phyloP scores from a whole-genome alignment of 2,329 filamentous ascomycete species.

The Pyrenochaeta sp. region DNA sequence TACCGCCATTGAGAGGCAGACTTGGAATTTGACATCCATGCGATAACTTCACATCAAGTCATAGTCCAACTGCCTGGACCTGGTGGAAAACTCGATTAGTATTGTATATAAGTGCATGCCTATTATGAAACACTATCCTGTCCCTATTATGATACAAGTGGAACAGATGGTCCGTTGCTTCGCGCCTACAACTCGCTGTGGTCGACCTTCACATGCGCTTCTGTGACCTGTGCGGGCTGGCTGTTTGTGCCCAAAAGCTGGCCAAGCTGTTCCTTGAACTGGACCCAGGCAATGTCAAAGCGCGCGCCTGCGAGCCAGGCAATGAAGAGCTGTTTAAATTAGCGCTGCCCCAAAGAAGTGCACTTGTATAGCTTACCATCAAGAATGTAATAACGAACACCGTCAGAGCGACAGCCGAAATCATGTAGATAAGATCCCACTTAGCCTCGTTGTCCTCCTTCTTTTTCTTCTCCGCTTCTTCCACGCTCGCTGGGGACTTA shows the following conservation, averaged over 20 bases:
- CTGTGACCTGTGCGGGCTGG: constrained; percentile 18
- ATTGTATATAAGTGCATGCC: constrained; percentile 24
- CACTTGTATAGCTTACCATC: constrained; percentile 71
- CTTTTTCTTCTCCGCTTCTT: constrained; percentile 65
- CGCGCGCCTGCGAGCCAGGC: constrained; percentile 84
- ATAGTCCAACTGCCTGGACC: neutral
- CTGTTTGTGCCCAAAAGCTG: constrained; percentile 39
- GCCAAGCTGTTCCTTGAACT: constrained; percentile 61
- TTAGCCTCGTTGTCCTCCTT: constrained; percentile 61
- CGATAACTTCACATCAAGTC: constrained; percentile 55
- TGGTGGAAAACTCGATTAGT: constrained; percentile 32
- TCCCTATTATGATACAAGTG: constrained; percentile 42
- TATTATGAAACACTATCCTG: constrained; percentile 16
- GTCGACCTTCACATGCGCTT: constrained; percentile 31
- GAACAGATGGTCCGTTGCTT: constrained; percentile 19
- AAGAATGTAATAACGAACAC: constrained; percentile 73
- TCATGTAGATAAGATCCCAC: constrained; percentile 68
- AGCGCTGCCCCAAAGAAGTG: constrained; percentile 12
- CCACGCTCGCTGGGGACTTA: constrained; percentile 49
- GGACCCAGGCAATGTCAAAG: constrained; percentile 73
- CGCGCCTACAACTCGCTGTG: constrained; percentile 53
- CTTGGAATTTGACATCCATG: constrained; percentile 99
- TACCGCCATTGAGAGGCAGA: constrained; percentile 79
- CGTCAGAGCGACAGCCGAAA: constrained; percentile 70
- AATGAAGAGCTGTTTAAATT: constrained; percentile 67